phyloP scores from a whole-genome alignment of 768 basidiomycete genomes.

The Tricholoma hemisulphureum region DNA sequence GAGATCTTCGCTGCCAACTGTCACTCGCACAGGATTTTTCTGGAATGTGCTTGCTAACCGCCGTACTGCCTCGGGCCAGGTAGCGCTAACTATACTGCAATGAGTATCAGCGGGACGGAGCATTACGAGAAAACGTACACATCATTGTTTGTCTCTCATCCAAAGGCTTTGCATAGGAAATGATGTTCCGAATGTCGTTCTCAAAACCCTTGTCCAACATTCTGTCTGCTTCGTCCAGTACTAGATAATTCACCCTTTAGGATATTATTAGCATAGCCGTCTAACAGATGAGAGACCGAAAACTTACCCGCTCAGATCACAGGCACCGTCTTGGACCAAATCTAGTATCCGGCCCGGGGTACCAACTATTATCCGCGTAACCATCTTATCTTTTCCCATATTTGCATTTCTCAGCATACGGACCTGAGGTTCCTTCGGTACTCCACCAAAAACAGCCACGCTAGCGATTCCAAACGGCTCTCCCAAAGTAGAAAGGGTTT shows the following conservation, averaged over 20 bases:
- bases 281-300: background rate
- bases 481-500: constrained; percentile 72
- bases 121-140: constrained; percentile 57
- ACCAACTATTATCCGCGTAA: constrained; percentile 83
- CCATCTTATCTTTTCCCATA: constrained; percentile 46
- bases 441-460: constrained; percentile 94
- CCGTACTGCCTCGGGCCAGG: constrained; percentile 95
- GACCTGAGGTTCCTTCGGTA: constrained; percentile 82
- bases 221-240: constrained; percentile 95
- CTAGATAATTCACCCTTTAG: constrained; percentile 80
- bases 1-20: constrained; percentile 93
- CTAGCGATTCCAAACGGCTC: constrained; percentile 72
- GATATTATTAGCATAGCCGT: constrained; percentile 2
- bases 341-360: constrained; percentile 95
- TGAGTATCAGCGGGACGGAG: constrained; percentile 2
- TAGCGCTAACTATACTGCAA: constrained; percentile 77
- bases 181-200: constrained; percentile 92
- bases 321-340: constrained; percentile 81
- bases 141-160: constrained; percentile 87
- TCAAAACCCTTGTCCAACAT: constrained; percentile 99
- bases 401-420: constrained; percentile 57
- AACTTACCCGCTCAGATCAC: constrained; percentile 75
- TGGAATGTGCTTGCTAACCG: constrained; percentile 87
- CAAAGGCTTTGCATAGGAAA: constrained; percentile 66
- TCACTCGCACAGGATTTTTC: constrained; percentile 80